Evolutionary conservation across 208 protist genomes (phyloP).

Genomic region (Crithidia expoeki): DNA sequence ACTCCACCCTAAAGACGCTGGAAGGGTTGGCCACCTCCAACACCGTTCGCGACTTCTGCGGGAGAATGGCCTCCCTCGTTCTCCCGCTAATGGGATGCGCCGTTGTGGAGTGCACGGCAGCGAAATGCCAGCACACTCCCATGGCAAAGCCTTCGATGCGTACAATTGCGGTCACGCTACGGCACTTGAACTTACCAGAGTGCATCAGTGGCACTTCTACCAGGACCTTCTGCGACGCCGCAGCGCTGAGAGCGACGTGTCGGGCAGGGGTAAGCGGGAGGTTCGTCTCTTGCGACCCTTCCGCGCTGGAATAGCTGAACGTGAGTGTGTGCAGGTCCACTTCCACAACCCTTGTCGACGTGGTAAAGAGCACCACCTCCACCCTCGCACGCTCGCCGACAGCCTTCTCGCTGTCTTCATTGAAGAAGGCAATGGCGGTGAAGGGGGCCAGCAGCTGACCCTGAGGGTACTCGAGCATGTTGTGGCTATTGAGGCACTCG

Average conservation of each 20-base stretch:
- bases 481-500: conserved; percentile 7
- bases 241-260: conserved; percentile 16
- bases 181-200: conserved; percentile 49
- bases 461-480: conserved; percentile 34
- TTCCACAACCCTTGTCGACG: conserved; percentile 16
- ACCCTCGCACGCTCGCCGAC: conserved; percentile 22
- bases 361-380: conserved; percentile 37
- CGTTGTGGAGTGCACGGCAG: not conserved
- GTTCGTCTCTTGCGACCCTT: conserved; percentile 8
- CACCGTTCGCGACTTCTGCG: conserved; percentile 13
- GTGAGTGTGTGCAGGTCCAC: conserved; percentile 27
- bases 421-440: conserved; percentile 30
- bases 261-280: conserved; percentile 5
- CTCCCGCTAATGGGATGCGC: conserved; percentile 22
- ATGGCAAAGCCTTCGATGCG: conserved; percentile 25
- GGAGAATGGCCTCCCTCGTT: conserved; percentile 1
- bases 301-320: conserved; percentile 5
- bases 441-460: conserved; percentile 39
- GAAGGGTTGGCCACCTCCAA: conserved; percentile 40
- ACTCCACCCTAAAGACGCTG: conserved; percentile 39
- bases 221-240: conserved; percentile 9
- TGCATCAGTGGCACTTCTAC: conserved; percentile 34
- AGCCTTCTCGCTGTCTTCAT: conserved; percentile 16
- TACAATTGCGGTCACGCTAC: conserved; percentile 37
- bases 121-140: conserved; percentile 30